Base-by-base conservation (phyloP, 169 alveolate genomes). In the Babesia ovis region DNA sequence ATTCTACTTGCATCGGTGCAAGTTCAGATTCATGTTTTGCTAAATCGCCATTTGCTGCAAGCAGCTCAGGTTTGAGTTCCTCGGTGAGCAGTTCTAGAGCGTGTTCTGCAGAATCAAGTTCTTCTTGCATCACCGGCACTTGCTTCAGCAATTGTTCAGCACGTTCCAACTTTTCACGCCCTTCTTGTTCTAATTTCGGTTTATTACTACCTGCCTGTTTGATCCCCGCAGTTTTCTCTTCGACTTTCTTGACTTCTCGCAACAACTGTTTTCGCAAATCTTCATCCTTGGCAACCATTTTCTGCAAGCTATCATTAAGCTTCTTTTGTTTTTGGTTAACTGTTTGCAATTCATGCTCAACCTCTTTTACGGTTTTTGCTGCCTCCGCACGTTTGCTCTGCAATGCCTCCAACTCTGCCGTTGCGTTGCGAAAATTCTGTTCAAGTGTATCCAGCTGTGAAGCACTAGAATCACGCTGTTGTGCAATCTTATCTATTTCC, bases 251-350 rank as follows among this genome's bases (percentile, higher is more conserved):
- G 29, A 86, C 88, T 25, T 89, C 88, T 27, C 83, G 62, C 23
- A 82, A 35, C 83, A 84, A 48, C 56, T 85, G 90, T 39, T 83
- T 86, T 48, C 93, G 82, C 53, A 91, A 73, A 32, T 92, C 93
- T 59, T 92, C 95, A 62, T 92, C 95, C 34, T 68, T 71, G 16
- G 75, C 68, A 6, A 84, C 58, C 60, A 91, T 48, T 22, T 60
- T 34, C 64, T 92, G 85, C 54, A 93, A 86, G 57, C 85, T 91
- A 46, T 68, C 91, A 25, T 84, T 84, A 23, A 85, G 62, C 50
- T 76, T 61, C 48, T 87, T 85, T 45, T 89, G 86, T 42, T 64
- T 81, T 46, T 60, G 61, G 18, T 61, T 76, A 18, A 84, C 67
- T 43, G 85, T 84, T 25, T 81, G 80, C 27, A 84, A 87, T 66